A percentile compares a stretch with the other conserved stretches of the same genome.
These are phyloP conservation scores for Microsporum ferrugineum DNA, from an alignment of 2,329 filamentous ascomycete genomes.

Conservation along the genomic window DNA sequence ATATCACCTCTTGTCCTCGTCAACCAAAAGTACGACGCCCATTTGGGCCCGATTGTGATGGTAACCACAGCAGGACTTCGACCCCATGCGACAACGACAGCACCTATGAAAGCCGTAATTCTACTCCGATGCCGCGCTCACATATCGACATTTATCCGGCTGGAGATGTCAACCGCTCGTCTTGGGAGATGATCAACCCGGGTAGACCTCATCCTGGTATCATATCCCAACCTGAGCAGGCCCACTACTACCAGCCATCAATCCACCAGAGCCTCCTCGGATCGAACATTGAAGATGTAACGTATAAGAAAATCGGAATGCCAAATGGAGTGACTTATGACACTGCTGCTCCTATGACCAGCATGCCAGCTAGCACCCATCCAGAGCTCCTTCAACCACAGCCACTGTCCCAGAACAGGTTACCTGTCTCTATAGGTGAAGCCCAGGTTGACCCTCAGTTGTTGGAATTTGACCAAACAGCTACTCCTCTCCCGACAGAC, in stretches of 20 bases:
- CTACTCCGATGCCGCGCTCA: constrained; percentile 11
- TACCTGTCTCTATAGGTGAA: constrained; percentile 19
- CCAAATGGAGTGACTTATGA: constrained; percentile 24
- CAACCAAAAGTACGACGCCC: constrained; percentile 15
- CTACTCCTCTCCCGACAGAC: constrained; percentile 12
- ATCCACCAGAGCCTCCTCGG: constrained; percentile 32
- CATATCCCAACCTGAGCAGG: constrained; percentile 35
- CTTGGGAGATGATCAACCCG: constrained; percentile 44
- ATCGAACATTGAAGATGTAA: constrained; percentile 32
- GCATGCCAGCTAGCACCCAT: constrained; percentile 33
- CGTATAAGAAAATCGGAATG: constrained; percentile 30
- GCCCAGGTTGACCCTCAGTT: constrained; percentile 35
- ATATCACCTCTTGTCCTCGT: constrained; percentile 16
- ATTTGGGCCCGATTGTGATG: constrained; percentile 21
- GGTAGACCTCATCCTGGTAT: constrained; percentile 38
- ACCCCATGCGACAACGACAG: constrained; percentile 25
- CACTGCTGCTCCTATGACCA: constrained; percentile 28
- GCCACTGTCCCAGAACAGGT: constrained; percentile 17
- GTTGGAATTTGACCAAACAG: constrained; percentile 21
- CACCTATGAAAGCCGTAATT: constrained; percentile 13
- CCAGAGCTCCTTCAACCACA: constrained; percentile 32
- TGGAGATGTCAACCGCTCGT: constrained; percentile 28
- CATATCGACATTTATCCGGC: constrained; percentile 9
- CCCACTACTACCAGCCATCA: constrained; percentile 43
- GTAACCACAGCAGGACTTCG: constrained; percentile 23